Base-by-base conservation (phyloP, 1,139 yeast genomes). In the Barnettozyma hawaiiensis region DNA sequence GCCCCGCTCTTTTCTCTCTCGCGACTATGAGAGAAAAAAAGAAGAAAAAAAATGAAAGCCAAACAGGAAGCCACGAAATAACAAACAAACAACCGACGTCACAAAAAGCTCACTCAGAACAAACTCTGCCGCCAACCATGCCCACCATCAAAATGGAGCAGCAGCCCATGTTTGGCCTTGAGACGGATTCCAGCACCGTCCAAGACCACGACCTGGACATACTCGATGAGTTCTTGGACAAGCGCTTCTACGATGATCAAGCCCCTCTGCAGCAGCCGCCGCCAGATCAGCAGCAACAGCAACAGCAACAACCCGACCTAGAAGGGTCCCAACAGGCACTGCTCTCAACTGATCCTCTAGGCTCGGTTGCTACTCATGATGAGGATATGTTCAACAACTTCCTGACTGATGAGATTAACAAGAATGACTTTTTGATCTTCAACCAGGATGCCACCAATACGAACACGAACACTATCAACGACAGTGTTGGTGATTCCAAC, bases 201-300 rank as follows among this genome's bases (percentile, higher is more conserved):
- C 31, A 42, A 11, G 39, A 37, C 19, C 40, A 43, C 33, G 47
- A 50, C 39, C 23, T 48, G 8, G 58, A 63, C 38, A 50, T 63
- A 14, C 45, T 77, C 41, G 80, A 75, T 51, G 83, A 77, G 57
- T 76, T 77, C 51, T 63, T 77, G 42, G 83, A 77, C 57, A 76
- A 73, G 52, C 62, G 81, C 43, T 72, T 76, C 3, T 76, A 74
- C 49, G 79, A 73, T 24, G 55, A 52, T 36, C 41, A 37, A 14
- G 9, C 19, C 15, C 23, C 36, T 11, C 20, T 31, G 15, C 37
- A 46, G 20, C 44, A 6, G 15, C 15, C 37, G 18, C 44, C 44
- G 5, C 42, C 23, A 19, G 40, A 31, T 14, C 36, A 26, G 10
- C 22, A 22, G 15, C 35, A 39, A 37, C 14, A 16, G 16, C 22